Base-by-base conservation (phyloP, 1,284 basidiomycete species). In the Melanopsichium pennsylvanicum region DNA sequence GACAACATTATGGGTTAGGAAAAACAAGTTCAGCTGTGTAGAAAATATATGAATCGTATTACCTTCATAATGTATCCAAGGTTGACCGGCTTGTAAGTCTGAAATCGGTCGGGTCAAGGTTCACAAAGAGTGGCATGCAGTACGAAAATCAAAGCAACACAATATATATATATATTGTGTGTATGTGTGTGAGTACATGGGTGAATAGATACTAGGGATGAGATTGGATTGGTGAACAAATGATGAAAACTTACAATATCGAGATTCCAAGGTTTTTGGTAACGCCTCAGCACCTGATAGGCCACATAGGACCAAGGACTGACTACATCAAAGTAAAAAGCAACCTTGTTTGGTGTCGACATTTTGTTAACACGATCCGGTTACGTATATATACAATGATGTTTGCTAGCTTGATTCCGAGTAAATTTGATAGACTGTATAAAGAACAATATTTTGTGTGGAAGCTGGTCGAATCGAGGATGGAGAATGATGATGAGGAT, bases 61-160 rank as follows among this genome's bases (percentile, higher is more conserved):
- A 70, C 67, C 54, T 79, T 75, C 78, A 81, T 81, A 15, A 81
- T 58, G 38, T 79, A 76, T 0, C 70, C 69, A 9, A 79, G 63
- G 34, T 75, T 79, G 22, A 74, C 51, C 0, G 78, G 76, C 16
- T 54, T 54, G 26, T 62, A 69, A 15, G 62, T 69, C 52, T 61
- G 33, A 21, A n/a, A n/a, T n/a, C n/a, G n/a, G n/a, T n/a, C n/a
- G n/a, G n/a, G n/a, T n/a, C n/a, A n/a, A n/a, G n/a, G n/a, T n/a
- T n/a, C n/a, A n/a, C n/a, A 29, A 10, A 16, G 11, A 9, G 21
- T 21, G 21, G 10, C 16, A 6, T 15, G 33, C 11, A 18, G 7
- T 22, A n/a, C n/a, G n/a, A n/a, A n/a, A n/a, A n/a, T n/a, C n/a
- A n/a, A n/a, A n/a, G n/a, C n/a, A n/a, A n/a, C n/a, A n/a, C n/a